Evolutionary conservation across 2,329 filamentous ascomycete species (phyloP).

Genomic region (Aspergillus japonicus): DNA sequence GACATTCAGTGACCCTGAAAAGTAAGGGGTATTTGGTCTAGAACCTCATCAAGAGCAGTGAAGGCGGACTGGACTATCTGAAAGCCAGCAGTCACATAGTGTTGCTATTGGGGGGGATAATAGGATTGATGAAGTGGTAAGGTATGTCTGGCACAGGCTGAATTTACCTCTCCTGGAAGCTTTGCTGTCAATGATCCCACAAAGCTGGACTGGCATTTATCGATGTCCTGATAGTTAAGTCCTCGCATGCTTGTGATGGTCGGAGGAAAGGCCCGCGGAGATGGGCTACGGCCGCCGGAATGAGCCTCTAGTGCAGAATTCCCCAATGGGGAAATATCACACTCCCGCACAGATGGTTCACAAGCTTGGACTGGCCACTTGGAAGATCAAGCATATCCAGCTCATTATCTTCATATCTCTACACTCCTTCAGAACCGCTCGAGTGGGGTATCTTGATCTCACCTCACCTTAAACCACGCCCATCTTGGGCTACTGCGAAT

Average conservation of each 20-base stretch:
- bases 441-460: not conserved
- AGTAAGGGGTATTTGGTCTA: not conserved
- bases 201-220: not conserved
- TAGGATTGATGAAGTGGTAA: not conserved
- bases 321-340: constrained; percentile 24
- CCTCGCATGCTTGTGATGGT: not conserved
- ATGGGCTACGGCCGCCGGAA: constrained; percentile 8
- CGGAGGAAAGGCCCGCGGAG: not conserved
- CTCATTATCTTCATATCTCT: not conserved
- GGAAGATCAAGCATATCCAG: not conserved
- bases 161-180: not conserved
- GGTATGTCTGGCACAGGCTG: not conserved
- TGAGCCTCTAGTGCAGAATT: constrained; percentile 12
- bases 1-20: not conserved
- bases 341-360: constrained; percentile 18
- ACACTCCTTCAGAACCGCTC: not conserved
- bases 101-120: not conserved
- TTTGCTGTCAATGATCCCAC: not conserved
- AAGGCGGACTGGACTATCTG: not conserved
- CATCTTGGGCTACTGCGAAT: not conserved
- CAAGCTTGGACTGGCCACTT: constrained; percentile 6
- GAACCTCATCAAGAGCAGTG: not conserved
- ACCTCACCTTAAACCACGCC: not conserved
- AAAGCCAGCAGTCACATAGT: not conserved
- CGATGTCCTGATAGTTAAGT: not conserved